Evolutionary conservation across 1,284 basidiomycete species (phyloP), one percentile per base, ranked within the genome.

Genomic region (Pyrrhoderma noxium): DNA sequence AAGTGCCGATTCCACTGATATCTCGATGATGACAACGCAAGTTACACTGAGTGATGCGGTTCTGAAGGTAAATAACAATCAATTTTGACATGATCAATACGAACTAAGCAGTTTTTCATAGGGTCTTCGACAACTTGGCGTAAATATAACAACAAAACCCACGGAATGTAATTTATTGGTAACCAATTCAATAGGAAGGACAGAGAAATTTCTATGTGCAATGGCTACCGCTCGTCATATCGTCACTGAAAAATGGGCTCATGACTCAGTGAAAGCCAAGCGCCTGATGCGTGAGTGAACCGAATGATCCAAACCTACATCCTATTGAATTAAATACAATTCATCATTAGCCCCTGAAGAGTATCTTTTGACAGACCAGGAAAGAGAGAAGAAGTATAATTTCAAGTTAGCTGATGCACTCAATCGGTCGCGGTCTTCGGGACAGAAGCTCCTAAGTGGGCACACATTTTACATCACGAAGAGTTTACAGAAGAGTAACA

Each of bases 141-240:
- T 77, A 3, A 79, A 74, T 55, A 70, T 80, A 53, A 80, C 80
- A 2, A 72, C 73, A 1, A 76, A 79, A 43, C 72, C 83, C 0
- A 62, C 66, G 0, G 79, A 89, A 50, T 89, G 85, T 60, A 92
- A 88, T 0, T 86, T 92, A 64, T 72, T 93, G 18, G 64, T 92
- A 38, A 77, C 78, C 8, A 76, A 76, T 38, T 70, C 70, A 25
- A 70, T 92, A 16, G 79, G 83, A 3, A 77, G 89, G 5, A 93
- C 89, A 0, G 85, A 90, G 62, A 93, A 93, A 61, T 86, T 93
- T 61, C 71, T 93, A 1, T 81, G 77, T 58, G 86, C 86, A 0
- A 69, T 92, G 58, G 73, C 82, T 0, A 65, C 65, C 1, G 77
- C 74, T 0, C 82, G 83, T 0, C 72, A 71, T 56, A 71, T 93